Conservation (phyloP, 306 rosid species). For the Malus asiatica region DNA sequence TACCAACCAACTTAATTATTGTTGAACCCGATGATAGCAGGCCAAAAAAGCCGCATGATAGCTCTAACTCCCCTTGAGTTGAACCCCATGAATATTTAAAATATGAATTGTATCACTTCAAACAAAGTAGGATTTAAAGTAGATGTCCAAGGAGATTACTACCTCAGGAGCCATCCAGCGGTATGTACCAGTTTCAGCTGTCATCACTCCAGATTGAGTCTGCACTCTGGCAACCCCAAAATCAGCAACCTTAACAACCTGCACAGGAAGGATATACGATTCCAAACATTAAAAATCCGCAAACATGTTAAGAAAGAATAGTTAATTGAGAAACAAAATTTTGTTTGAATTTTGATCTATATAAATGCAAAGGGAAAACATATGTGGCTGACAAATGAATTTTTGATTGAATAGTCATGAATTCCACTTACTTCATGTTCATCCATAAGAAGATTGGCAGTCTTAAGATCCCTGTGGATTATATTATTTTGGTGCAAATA, state of each 20-base stretch:
- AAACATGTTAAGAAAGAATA: not conserved
- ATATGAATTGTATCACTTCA: not conserved
- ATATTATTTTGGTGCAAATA: constrained; percentile 97
- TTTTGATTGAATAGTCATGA: constrained; percentile 20
- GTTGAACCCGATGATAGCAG: not conserved
- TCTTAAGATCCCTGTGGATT: constrained; percentile 98
- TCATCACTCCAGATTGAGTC: constrained; percentile 94
- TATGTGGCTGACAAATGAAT: constrained; percentile 3
- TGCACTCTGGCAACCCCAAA: constrained; percentile 99
- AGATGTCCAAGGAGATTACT: constrained; percentile 12
- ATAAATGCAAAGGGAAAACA: not conserved
- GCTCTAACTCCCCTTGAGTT: not conserved
- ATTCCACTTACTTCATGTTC: constrained; percentile 75
- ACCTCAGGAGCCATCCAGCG: constrained; percentile 99
- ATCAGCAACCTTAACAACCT: constrained; percentile 99
- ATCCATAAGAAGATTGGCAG: constrained; percentile 99
- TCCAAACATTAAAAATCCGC: not conserved
- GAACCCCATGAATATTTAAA: not conserved
- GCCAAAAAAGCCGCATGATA: not conserved
- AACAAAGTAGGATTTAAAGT: not conserved
- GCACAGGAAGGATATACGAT: constrained; percentile 18
- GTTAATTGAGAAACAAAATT: not conserved
- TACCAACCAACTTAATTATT: not conserved
- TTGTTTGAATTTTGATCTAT: not conserved
- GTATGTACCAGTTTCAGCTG: constrained; percentile 99